Conservation (phyloP, 2,329 filamentous ascomycete genomes). For the Botrytis porri region DNA sequence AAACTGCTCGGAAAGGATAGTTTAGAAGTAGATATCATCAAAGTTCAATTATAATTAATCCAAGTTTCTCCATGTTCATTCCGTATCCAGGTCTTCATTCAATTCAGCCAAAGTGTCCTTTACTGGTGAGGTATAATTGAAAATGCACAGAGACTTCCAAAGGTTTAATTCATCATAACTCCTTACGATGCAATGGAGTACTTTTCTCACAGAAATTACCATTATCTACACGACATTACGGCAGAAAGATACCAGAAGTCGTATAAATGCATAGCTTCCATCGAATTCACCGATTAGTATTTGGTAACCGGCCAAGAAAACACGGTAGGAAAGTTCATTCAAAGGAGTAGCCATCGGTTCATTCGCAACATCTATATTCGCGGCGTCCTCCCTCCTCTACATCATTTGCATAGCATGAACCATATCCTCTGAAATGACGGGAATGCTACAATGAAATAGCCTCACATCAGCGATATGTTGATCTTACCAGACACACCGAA, state of each 20-base stretch:
- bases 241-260: not conserved
- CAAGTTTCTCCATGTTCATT: too few relatives aligned
- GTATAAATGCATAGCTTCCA: too few relatives aligned
- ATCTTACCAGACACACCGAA: not conserved
- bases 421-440: not conserved
- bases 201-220: not conserved
- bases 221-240: not conserved
- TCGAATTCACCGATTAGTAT: too few relatives aligned
- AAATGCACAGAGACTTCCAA: not conserved
- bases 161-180: not conserved
- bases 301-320: not conserved
- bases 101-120: not conserved
- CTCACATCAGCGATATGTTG: not conserved
- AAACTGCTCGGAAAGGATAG: not conserved
- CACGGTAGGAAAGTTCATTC: not conserved
- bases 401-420: not conserved
- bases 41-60: not conserved
- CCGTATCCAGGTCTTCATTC: not conserved
- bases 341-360: not conserved
- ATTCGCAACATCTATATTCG: not conserved
- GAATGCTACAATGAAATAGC: not conserved
- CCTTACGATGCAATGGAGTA: not conserved
- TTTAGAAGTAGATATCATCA: not conserved
- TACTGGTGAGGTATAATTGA: not conserved
- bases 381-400: not conserved